Conservation (phyloP, 345 rosid genomes). For the Geranium brycei region DNA sequence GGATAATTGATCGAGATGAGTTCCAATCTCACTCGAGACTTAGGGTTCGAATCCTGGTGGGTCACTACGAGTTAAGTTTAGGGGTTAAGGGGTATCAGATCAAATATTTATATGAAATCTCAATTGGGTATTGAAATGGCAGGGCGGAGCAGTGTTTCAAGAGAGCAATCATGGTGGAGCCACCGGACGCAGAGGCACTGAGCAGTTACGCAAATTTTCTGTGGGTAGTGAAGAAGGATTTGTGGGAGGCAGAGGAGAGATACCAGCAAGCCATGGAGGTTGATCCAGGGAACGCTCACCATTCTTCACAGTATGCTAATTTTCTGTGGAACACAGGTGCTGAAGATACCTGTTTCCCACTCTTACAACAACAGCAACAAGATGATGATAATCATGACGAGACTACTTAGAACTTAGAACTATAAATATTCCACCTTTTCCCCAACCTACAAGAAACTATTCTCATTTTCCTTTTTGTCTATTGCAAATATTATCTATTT, state of each 20-base stretch:
- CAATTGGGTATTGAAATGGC: background rate
- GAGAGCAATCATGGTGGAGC: conserved; percentile 39
- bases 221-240: conserved; percentile 54
- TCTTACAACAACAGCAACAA: conserved; percentile 4
- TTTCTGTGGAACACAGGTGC: conserved; percentile 73
- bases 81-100: no score
- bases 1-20: no score
- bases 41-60: no score
- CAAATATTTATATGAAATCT: no score
- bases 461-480: no score
- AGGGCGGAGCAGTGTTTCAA: conserved; percentile 69
- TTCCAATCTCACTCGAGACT: no score
- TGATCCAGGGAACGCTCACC: conserved; percentile 33
- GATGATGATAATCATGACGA: no score
- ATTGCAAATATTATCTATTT: no score
- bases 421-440: no score
- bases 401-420: no score
- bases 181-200: conserved; percentile 50
- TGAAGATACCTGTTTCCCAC: conserved; percentile 57
- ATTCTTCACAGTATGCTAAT: conserved; percentile 51
- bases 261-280: conserved; percentile 48
- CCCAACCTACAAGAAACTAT: no score
- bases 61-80: no score
- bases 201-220: conserved; percentile 54
- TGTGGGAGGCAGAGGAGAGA: conserved; percentile 64